These are phyloP conservation scores for Heliophila coronopifolia DNA, from an alignment of 441 rosid species.

Conservation along the genomic window DNA sequence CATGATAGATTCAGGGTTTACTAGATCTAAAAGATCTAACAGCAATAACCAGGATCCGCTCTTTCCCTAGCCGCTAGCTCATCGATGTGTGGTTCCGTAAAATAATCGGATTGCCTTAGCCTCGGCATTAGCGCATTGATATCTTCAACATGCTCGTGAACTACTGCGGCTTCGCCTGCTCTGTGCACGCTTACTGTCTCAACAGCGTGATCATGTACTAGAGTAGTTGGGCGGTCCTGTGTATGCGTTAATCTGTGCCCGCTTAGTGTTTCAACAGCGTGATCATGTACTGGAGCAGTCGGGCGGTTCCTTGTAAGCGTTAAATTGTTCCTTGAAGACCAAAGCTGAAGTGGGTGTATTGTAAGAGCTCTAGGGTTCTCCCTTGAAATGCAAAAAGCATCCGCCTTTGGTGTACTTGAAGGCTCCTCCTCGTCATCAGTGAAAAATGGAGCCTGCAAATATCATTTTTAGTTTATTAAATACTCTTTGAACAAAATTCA, in stretches of 20 bases:
- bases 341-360: constrained; percentile 62
- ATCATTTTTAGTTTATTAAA: too few species aligned
- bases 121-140: constrained; percentile 85
- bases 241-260: constrained; percentile 42
- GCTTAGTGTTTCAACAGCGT: constrained; percentile 55
- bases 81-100: constrained; percentile 82
- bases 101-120: constrained; percentile 67
- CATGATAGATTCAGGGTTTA: too few species aligned
- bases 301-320: constrained; percentile 41
- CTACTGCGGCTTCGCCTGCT: too few species aligned
- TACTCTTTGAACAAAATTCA: too few species aligned
- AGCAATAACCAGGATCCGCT: constrained; percentile 69
- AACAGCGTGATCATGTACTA: constrained; percentile 61
- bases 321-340: constrained; percentile 44
- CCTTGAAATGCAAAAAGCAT: constrained; percentile 80
- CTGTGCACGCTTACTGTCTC: constrained; percentile 42
- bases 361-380: constrained; percentile 89
- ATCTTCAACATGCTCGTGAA: too few species aligned
- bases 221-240: constrained; percentile 38
- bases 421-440: constrained; percentile 78
- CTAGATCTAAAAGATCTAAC: too few species aligned
- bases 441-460: constrained; percentile 81
- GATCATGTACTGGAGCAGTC: constrained; percentile 40
- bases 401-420: constrained; percentile 81
- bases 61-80: constrained; percentile 92